These are phyloP conservation scores for Pythium coloratum DNA, from an alignment of 352 stramenopile species.

Conservation along the genomic window DNA sequence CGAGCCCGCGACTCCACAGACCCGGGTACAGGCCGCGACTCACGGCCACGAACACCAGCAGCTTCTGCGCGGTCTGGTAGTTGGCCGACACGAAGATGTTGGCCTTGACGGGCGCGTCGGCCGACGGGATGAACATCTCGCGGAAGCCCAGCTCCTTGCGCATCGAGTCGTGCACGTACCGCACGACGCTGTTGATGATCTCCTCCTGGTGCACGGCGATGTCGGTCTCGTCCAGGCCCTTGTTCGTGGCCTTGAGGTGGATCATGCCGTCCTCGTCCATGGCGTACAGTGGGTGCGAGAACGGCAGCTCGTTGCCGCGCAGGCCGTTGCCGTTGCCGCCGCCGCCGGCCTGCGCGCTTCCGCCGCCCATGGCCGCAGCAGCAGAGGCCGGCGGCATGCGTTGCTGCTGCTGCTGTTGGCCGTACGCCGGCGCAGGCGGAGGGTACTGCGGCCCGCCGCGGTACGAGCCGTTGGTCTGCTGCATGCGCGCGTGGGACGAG, in stretches of 20 bases:
- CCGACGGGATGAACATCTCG: conserved; percentile 71
- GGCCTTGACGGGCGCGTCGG: conserved; percentile 71
- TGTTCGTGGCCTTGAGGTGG: conserved; percentile 82
- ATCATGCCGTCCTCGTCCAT: conserved; percentile 88
- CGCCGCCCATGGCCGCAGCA: conserved; percentile 5
- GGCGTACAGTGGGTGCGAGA: conserved; percentile 77
- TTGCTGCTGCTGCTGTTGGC: conserved; percentile 9
- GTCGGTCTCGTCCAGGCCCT: conserved; percentile 78
- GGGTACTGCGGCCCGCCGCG: conserved; percentile 8
- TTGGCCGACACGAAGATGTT: conserved; percentile 86
- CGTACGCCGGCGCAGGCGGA: conserved; percentile 27
- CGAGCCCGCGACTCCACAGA: conserved; percentile 82
- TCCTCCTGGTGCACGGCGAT: conserved; percentile 88
- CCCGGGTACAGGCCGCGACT: conserved; percentile 79
- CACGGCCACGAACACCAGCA: conserved; percentile 86
- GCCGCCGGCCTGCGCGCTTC: conserved; percentile 5
- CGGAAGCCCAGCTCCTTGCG: conserved; percentile 71
- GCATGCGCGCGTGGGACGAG: conserved; percentile 34
- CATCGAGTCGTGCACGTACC: conserved; percentile 88
- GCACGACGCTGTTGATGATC: conserved; percentile 85
- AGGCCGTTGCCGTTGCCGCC: conserved; percentile 16
- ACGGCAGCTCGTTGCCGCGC: conserved; percentile 47
- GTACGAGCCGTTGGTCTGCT: background rate
- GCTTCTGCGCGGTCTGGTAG: conserved; percentile 77
- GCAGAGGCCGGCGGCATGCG: conserved; percentile 26